These are phyloP conservation scores for Ambrosiella xylebori DNA, from an alignment of 2,329 filamentous ascomycete genomes.

Conservation along the genomic window DNA sequence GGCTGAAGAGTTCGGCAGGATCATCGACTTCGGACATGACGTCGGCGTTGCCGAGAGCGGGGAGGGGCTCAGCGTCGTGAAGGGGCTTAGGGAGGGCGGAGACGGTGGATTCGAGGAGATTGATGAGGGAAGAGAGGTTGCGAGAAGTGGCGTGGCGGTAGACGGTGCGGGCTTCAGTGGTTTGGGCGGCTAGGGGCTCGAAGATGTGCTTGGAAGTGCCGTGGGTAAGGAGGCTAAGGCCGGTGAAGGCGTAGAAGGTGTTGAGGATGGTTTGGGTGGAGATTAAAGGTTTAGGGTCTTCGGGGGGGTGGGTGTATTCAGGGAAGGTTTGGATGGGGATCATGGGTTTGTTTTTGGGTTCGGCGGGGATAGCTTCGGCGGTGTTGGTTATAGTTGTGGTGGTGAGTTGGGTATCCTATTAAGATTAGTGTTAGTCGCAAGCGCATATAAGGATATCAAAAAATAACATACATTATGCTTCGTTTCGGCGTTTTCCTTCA, in stretches of 20 bases:
- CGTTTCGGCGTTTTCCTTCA: not conserved
- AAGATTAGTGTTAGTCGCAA: not conserved
- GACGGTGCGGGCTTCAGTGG: constrained; percentile 35
- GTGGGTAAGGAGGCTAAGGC: constrained; percentile 47
- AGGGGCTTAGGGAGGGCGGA: constrained; percentile 37
- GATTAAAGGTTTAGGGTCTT: constrained; percentile 41
- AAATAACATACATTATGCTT: not conserved
- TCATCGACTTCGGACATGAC: constrained; percentile 36
- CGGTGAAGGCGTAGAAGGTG: constrained; percentile 39
- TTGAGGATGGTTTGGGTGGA: constrained; percentile 41
- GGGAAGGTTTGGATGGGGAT: constrained; percentile 48
- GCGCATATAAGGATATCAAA: not conserved
- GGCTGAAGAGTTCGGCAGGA: constrained; percentile 65
- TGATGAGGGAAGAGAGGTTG: constrained; percentile 29
- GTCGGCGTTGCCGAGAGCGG: constrained; percentile 17
- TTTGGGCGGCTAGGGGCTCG: constrained; percentile 38
- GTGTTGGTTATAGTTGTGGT: not conserved
- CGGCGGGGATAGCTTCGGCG: constrained; percentile 5
- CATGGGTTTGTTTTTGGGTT: not conserved
- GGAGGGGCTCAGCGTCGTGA: constrained; percentile 13
- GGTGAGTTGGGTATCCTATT: not conserved
- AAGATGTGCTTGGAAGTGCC: constrained; percentile 54
- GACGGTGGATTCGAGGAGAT: constrained; percentile 37
- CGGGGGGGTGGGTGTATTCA: constrained; percentile 45
- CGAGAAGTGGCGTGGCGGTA: constrained; percentile 31